Conservation (phyloP, 2,329 filamentous ascomycete species). For the Cyphellophora attinorum region DNA sequence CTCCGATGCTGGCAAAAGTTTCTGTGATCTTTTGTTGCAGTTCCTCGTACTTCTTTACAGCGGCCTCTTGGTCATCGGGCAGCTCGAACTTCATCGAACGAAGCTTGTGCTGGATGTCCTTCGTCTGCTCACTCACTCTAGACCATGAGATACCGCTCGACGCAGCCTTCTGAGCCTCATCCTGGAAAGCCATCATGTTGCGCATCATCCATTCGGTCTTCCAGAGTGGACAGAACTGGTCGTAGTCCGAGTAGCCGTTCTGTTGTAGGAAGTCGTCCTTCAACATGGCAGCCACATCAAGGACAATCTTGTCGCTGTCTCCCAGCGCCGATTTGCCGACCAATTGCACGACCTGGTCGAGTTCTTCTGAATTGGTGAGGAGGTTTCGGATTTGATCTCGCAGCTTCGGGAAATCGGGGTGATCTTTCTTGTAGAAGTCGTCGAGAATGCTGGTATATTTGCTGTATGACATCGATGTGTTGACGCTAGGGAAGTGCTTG, state of each 20-base stretch:
- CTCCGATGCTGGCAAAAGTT: conserved; percentile 91
- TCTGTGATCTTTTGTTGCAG: conserved; percentile 88
- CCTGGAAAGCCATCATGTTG: conserved; percentile 95
- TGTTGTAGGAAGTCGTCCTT: conserved; percentile 99
- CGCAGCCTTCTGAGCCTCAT: conserved; percentile 93
- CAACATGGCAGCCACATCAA: conserved; percentile 81
- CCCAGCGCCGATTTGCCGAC: conserved; percentile 95
- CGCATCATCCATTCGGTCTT: conserved; percentile 99
- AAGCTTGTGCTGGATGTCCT: conserved; percentile 74
- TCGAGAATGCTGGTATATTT: conserved; percentile 88
- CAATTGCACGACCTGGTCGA: conserved; percentile 96
- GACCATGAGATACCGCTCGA: conserved; percentile 82
- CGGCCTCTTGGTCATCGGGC: conserved; percentile 68
- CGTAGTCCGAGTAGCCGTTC: conserved; percentile 98
- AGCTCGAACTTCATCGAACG: conserved; percentile 96
- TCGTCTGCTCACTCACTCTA: conserved; percentile 85
- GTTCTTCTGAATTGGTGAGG: conserved; percentile 86
- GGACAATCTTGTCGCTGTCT: conserved; percentile 94
- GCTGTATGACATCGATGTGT: conserved; percentile 88
- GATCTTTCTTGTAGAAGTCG: conserved; percentile 88
- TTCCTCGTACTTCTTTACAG: conserved; percentile 89
- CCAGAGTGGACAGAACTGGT: conserved; percentile 98
- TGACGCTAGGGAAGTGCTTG: conserved; percentile 98
- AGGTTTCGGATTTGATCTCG: conserved; percentile 91
- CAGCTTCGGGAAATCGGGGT: conserved; percentile 85